Evolutionary conservation across 1,284 basidiomycete genomes (phyloP).

Genomic region (Tausonia pullulans): DNA sequence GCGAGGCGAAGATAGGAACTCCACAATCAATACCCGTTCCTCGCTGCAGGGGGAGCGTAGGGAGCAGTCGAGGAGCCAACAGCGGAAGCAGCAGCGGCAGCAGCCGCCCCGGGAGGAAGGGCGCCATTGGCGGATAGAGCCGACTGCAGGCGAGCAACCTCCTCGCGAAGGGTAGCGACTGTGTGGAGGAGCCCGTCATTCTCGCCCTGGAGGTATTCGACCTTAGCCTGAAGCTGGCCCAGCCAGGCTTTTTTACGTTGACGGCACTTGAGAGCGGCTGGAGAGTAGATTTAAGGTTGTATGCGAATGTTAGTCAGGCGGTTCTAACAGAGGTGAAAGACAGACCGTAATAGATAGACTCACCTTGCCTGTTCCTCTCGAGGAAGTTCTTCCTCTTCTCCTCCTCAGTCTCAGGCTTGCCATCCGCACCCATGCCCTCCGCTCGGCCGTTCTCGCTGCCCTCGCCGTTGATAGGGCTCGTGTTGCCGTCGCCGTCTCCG

Average conservation of each 20-base stretch:
- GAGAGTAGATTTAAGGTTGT: not conserved
- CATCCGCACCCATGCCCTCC: constrained; percentile 28
- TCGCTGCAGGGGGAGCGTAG: too few species aligned
- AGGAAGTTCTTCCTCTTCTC: constrained; percentile 90
- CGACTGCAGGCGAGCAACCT: constrained; percentile 45
- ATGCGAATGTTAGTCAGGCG: not conserved
- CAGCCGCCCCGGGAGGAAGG: not conserved
- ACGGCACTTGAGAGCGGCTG: constrained; percentile 94
- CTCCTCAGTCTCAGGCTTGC: constrained; percentile 85
- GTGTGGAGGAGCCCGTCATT: constrained; percentile 74
- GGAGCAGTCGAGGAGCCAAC: too few species aligned
- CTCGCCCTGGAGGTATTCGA: constrained; percentile 78
- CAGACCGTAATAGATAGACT: constrained; percentile 19
- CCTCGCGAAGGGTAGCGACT: constrained; percentile 41
- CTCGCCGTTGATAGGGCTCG: constrained; percentile 21
- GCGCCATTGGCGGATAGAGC: constrained; percentile 25
- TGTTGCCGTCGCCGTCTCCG: constrained; percentile 3
- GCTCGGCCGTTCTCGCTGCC: constrained; percentile 19
- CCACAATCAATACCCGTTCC: too few species aligned
- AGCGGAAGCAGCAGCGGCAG: too few species aligned
- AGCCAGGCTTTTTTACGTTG: constrained; percentile 99
- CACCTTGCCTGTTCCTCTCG: constrained; percentile 88
- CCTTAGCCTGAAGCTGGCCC: constrained; percentile 79
- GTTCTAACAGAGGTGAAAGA: not conserved
- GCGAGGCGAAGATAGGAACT: too few species aligned